Conservation (phyloP, 371 early-diverging fungal species). For the Mortierella sp. region DNA sequence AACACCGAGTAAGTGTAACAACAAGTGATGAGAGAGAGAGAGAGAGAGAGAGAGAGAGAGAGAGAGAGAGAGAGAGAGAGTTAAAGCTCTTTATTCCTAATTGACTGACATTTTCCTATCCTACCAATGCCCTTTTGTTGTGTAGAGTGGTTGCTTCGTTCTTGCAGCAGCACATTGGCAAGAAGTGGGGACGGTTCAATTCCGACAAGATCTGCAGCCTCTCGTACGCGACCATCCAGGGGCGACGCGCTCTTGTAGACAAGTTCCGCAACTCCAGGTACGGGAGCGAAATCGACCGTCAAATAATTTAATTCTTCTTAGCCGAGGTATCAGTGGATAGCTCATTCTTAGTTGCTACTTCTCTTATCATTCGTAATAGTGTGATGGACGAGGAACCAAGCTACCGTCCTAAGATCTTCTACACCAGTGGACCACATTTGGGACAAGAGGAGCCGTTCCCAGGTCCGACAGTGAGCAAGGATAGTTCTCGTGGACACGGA, state of each 20-base stretch:
- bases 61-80: not conserved
- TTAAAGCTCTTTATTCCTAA: not conserved
- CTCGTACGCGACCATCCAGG: conserved; percentile 94
- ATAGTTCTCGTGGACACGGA: not conserved
- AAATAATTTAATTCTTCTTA: not conserved
- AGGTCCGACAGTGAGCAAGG: conserved; percentile 41
- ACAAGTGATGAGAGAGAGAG: not conserved
- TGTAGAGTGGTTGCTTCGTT: conserved; percentile 77
- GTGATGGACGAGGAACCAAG: conserved; percentile 83
- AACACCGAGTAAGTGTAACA: conserved; percentile 62
- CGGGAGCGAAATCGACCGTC: not conserved
- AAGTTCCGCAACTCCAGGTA: conserved; percentile 89
- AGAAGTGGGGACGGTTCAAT: conserved; percentile 89
- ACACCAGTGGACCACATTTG: conserved; percentile 67
- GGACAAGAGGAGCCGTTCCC: conserved; percentile 81
- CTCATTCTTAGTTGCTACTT: not conserved
- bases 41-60: not conserved
- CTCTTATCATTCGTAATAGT: conserved; percentile 33
- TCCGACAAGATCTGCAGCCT: conserved; percentile 90
- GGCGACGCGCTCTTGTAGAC: conserved; percentile 81
- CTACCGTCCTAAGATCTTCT: conserved; percentile 85
- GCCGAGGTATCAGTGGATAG: not conserved
- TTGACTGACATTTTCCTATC: not conserved
- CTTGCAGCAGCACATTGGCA: conserved; percentile 83
- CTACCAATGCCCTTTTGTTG: not conserved